Percentiles rank a stretch among this genome's conserved stretches.
These are phyloP conservation scores for Rosa chinensis DNA, from an alignment of 306 rosid species.

Conservation along the genomic window DNA sequence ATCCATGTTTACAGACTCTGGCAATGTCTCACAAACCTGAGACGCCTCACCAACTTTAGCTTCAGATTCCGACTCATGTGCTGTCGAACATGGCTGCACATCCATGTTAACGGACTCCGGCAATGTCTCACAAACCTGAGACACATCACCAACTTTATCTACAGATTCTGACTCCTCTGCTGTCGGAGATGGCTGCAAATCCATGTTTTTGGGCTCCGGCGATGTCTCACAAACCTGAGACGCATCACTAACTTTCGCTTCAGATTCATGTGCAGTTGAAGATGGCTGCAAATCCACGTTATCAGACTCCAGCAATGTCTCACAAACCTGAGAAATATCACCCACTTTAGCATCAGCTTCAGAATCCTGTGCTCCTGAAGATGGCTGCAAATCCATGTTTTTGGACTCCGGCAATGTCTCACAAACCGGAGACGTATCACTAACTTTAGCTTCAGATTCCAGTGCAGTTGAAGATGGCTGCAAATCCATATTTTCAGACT, in stretches of 20 bases:
- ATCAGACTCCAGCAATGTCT: background rate
- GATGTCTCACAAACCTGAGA: slow-evolving; percentile 14
- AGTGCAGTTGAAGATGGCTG: background rate
- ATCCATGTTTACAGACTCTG: background rate
- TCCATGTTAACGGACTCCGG: background rate
- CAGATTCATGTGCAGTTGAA: slow-evolving; percentile 7
- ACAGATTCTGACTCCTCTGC: background rate
- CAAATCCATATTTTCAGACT: slow-evolving; percentile 13
- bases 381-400: slow-evolving; percentile 14
- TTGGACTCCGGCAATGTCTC: slow-evolving; percentile 10
- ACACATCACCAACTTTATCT: slow-evolving; percentile 2
- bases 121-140: slow-evolving; percentile 12
- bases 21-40: background rate
- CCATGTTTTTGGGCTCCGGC: background rate
- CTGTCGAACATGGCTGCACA: slow-evolving; percentile 3
- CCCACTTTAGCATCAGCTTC: background rate
- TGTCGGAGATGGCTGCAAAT: background rate
- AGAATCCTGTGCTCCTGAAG: background rate
- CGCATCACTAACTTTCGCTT: slow-evolving; percentile 21
- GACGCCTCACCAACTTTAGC: background rate
- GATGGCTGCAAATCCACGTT: background rate
- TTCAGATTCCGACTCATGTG: background rate
- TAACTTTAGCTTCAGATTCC: slow-evolving; percentile 22
- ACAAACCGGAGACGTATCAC: slow-evolving; percentile 17
- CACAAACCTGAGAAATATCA: background rate